Base-by-base conservation (phyloP, 441 rosid genomes). In the Eruca vesicaria region DNA sequence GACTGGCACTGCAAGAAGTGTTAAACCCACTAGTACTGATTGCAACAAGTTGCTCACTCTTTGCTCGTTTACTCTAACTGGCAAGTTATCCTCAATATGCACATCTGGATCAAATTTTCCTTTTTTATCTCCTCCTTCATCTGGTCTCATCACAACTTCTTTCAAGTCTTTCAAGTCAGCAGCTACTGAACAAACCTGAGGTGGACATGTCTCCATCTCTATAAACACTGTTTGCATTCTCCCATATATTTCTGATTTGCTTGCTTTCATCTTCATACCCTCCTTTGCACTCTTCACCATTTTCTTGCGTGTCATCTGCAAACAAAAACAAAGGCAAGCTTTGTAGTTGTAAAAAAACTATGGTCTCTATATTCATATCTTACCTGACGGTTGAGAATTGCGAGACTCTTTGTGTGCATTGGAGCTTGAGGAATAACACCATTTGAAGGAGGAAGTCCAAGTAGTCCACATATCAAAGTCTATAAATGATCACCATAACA, bases 341-440 rank as follows among this genome's bases (percentile, higher is more conserved):
- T 31, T 38, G 4, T 11, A 64, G 28, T 56, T 73, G 33, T 66
- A 33, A 67, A 19, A n/a, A 67, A 43, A 7, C 11, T 60, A 18
- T 11, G 15, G 33, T 32, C 55, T 29, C 35, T 48, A 8, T 31
- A 9, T 63, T 58, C 14, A 62, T 11, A 58, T 38, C 32, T 16
- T 16, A 90, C 97, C 89, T 90, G 97, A 74, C 69, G 86, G 76
- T 80, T 94, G 33, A 90, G 89, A 82, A 86, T 83, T 3, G 94
- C 89, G 73, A 89, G 94, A 20, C 97, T 92, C 86, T 92, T 92
- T 2, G 97, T 88, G 76, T 94, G 97, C 97, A 90, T 89, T 48
- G 97, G 95, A 59, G 97, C 91, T 59, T 90, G 97, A 8, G 97
- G 98, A 21, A 90, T 82, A 32, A 92, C 97, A 67, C 95, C 97